Evolutionary conservation across 768 basidiomycete species (phyloP).

Genomic region (Lactarius indigo): DNA sequence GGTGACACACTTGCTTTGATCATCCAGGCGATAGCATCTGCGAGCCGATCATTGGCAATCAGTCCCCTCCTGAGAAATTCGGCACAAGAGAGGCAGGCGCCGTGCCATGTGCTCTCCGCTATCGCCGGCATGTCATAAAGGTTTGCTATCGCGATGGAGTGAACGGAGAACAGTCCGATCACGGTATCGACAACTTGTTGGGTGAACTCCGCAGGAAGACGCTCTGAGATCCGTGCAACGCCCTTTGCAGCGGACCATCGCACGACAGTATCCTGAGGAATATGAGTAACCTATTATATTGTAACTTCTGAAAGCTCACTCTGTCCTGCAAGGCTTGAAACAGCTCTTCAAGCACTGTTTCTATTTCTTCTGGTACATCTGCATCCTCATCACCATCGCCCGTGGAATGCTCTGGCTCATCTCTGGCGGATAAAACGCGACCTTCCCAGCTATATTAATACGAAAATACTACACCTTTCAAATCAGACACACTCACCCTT

Average conservation of each 20-base stretch:
- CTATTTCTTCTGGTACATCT: conserved; percentile 78
- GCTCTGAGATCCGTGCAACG: conserved; percentile 76
- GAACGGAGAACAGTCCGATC: conserved; percentile 71
- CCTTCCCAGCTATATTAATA: conserved; percentile 11
- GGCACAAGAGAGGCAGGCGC: conserved; percentile 86
- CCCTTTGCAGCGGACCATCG: conserved; percentile 95
- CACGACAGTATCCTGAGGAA: conserved; percentile 80
- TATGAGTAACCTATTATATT: conserved; percentile 1
- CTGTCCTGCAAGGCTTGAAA: conserved; percentile 77
- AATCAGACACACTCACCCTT: conserved; percentile 38
- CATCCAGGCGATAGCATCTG: conserved; percentile 71
- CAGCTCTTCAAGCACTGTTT: conserved; percentile 66
- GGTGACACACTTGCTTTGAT: conserved; percentile 53
- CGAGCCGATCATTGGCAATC: conserved; percentile 53
- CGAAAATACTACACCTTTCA: neutral
- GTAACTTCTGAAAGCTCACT: conserved; percentile 41
- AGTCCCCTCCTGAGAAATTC: conserved; percentile 87
- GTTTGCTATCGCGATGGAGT: conserved; percentile 59
- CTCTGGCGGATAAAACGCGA: neutral
- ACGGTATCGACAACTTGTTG: conserved; percentile 81
- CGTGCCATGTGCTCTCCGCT: conserved; percentile 93
- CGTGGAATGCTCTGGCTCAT: conserved; percentile 24
- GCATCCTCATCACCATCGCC: conserved; percentile 38
- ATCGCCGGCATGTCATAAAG: conserved; percentile 69
- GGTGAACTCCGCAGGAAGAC: conserved; percentile 71